These are phyloP conservation scores for Fusarium anthophilum DNA, from an alignment of 2,329 filamentous ascomycete genomes.

Conservation along the genomic window DNA sequence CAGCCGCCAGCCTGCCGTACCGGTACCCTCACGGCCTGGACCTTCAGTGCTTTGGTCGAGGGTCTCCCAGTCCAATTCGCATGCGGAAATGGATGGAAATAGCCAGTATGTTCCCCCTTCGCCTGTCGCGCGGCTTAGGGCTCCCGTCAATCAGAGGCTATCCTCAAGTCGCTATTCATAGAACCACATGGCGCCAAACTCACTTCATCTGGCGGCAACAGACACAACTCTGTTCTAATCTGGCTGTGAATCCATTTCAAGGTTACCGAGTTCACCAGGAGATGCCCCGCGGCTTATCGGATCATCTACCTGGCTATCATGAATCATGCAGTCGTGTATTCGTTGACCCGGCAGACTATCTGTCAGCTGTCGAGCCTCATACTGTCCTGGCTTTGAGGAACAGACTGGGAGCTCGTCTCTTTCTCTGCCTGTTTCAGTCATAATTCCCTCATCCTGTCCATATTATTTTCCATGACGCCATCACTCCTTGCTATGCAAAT, in stretches of 20 bases:
- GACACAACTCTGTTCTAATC: not conserved
- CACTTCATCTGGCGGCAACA: not conserved
- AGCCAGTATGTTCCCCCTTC: not conserved
- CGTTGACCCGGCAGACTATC: not conserved
- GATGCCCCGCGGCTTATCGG: not conserved
- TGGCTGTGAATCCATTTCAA: not conserved
- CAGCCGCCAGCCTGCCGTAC: not conserved
- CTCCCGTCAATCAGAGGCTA: not conserved
- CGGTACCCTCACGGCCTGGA: not conserved
- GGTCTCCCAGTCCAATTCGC: not conserved
- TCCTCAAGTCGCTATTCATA: slow-evolving; percentile 1
- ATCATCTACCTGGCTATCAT: not conserved
- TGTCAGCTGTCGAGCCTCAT: not conserved
- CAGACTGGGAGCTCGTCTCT: not conserved
- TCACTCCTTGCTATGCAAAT: slow-evolving; percentile 44
- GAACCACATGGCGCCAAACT: not conserved
- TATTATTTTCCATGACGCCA: slow-evolving; percentile 33
- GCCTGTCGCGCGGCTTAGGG: not conserved
- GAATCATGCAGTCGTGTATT: slow-evolving; percentile 1
- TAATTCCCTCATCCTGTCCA: not conserved
- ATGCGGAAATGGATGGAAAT: not conserved
- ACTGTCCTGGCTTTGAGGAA: not conserved
- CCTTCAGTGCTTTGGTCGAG: not conserved
- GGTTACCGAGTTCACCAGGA: not conserved
- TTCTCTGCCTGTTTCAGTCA: not conserved